Percentiles rank a stretch among this genome's conserved stretches.
phyloP scores from a whole-genome alignment of 495 filamentous ascomycete species.

The Tuber magnatum region DNA sequence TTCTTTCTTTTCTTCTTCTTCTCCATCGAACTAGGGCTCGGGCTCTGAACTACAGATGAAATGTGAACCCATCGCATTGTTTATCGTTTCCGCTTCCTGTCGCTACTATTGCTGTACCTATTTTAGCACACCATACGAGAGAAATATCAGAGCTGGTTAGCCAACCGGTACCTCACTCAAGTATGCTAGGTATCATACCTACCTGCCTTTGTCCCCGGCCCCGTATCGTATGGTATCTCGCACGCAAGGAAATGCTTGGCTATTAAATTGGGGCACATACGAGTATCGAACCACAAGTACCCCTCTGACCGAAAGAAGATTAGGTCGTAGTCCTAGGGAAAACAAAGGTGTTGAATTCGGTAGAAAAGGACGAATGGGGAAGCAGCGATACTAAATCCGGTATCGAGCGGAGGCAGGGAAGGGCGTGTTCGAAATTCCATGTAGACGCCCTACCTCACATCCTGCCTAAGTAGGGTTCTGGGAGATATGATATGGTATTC shows the following conservation, averaged over 20 bases:
- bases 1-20: not conserved
- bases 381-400: not conserved
- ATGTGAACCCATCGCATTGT: not conserved
- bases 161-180: not conserved
- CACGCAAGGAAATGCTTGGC: conserved; percentile 35
- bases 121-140: not conserved
- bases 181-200: not conserved
- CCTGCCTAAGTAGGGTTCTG: no score
- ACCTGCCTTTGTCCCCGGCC: not conserved
- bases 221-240: conserved; percentile 23
- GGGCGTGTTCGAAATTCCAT: not conserved
- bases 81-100: not conserved
- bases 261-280: conserved; percentile 34
- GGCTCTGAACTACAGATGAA: not conserved
- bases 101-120: not conserved
- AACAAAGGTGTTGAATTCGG: not conserved
- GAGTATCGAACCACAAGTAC: conserved; percentile 21
- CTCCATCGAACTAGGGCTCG: not conserved
- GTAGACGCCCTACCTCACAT: conserved; percentile 1
- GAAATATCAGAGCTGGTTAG: not conserved
- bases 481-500: no score
- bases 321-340: not conserved
- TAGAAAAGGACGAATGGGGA: not conserved
- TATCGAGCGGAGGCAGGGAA: not conserved
- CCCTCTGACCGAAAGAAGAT: not conserved